phyloP scores from a whole-genome alignment of 2,329 filamentous ascomycete genomes.

The Aureobasidium lini region DNA sequence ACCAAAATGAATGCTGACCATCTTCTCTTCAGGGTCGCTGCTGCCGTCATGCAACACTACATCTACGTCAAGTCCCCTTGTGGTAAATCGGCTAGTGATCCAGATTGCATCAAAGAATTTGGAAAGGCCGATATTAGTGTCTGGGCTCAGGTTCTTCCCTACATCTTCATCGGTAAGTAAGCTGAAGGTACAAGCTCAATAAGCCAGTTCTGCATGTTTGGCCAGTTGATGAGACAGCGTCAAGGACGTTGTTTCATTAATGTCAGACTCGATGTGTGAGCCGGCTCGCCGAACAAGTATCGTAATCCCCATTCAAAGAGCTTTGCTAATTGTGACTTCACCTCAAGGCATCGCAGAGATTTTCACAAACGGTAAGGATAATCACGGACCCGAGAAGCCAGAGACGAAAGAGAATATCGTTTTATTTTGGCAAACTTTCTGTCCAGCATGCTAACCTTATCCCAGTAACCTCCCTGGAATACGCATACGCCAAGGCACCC shows the following conservation, averaged over 20 bases:
- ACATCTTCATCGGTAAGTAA: conserved; percentile 32
- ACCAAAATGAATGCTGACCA: too few species aligned
- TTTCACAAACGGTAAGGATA: conserved; percentile 28
- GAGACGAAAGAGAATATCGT: too few species aligned
- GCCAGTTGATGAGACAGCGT: too few species aligned
- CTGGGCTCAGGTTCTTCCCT: conserved; percentile 37
- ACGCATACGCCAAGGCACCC: conserved; percentile 41
- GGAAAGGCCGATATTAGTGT: conserved; percentile 30
- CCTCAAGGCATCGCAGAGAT: conserved; percentile 28
- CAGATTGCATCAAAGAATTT: conserved; percentile 6
- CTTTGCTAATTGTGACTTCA: too few species aligned
- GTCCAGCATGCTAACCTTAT: too few species aligned
- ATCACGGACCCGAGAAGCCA: too few species aligned
- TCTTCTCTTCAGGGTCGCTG: conserved; percentile 30
- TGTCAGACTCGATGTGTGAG: too few species aligned
- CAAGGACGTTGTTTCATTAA: too few species aligned
- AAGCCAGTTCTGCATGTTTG: conserved; percentile 19
- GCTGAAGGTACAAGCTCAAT: too few species aligned
- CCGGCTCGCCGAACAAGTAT: too few species aligned
- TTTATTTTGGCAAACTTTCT: too few species aligned
- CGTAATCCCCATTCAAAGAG: background rate
- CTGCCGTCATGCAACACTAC: conserved; percentile 47
- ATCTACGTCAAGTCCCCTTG: conserved; percentile 49
- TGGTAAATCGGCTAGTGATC: conserved; percentile 27
- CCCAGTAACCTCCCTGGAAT: conserved; percentile 35